These are phyloP conservation scores for Diaporthe batatas DNA, from an alignment of 2,329 filamentous ascomycete species.

Conservation along the genomic window DNA sequence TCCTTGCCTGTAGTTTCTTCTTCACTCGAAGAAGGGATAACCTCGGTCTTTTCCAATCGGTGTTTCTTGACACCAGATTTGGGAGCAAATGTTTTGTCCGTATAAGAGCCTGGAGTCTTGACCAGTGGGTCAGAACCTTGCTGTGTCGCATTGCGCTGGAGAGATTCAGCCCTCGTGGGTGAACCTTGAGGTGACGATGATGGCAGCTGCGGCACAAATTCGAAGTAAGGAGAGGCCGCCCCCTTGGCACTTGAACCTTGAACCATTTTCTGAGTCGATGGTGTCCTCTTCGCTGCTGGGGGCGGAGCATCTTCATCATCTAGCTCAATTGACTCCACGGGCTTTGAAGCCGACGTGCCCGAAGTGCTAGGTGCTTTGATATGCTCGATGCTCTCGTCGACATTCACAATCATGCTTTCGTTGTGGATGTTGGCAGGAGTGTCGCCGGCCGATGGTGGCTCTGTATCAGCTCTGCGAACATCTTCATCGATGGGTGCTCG, in stretches of 20 bases:
- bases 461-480: neutral
- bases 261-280: neutral
- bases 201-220: conserved; percentile 15
- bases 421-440: conserved; percentile 15
- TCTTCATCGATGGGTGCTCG: neutral
- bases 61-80: neutral
- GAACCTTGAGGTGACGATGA: conserved; percentile 30
- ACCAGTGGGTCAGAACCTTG: neutral
- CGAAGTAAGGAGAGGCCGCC: neutral
- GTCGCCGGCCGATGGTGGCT: conserved; percentile 16
- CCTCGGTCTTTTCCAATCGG: conserved; percentile 4
- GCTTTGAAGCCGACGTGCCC: neutral
- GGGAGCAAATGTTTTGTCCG: neutral
- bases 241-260: neutral
- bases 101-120: neutral
- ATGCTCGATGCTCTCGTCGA: conserved; percentile 34
- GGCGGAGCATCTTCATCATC: conserved; percentile 1
- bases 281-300: neutral
- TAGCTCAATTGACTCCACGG: neutral
- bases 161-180: neutral
- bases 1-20: neutral
- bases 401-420: conserved; percentile 38
- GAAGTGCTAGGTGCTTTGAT: neutral
- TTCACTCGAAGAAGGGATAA: conserved; percentile 13
- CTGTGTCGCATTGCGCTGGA: neutral